These are phyloP conservation scores for Hymenoscyphus linearis DNA, from an alignment of 2,329 filamentous ascomycete species.

Conservation along the genomic window DNA sequence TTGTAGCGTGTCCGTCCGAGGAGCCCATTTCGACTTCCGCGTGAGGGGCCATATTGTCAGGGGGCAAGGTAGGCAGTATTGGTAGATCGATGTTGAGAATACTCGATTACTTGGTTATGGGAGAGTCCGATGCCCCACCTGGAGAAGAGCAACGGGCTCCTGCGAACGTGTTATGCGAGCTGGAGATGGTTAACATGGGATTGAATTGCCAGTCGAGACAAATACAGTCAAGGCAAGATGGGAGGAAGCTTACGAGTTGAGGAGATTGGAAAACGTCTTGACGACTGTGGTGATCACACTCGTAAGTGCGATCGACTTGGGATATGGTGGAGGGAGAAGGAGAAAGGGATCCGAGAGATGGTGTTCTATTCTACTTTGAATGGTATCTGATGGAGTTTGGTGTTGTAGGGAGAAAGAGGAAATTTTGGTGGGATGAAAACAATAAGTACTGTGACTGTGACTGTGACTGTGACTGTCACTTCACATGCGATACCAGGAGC, in stretches of 20 bases:
- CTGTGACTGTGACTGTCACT: background rate
- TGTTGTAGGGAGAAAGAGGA: constrained; percentile 6
- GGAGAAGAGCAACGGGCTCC: constrained; percentile 90
- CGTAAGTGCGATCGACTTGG: constrained; percentile 27
- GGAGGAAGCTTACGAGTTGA: constrained; percentile 74
- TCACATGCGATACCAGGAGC: background rate
- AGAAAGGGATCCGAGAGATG: background rate
- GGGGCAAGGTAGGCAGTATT: constrained; percentile 15
- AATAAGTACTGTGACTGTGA: constrained; percentile 2
- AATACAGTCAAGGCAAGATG: background rate
- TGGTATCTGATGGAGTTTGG: constrained; percentile 2
- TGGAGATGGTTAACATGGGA: constrained; percentile 36
- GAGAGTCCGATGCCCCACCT: constrained; percentile 72
- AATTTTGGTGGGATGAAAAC: constrained; percentile 3
- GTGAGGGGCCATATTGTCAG: constrained; percentile 81
- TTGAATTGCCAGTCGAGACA: background rate
- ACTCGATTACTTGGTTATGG: constrained; percentile 49
- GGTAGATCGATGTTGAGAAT: constrained; percentile 28
- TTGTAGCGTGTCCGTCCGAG: constrained; percentile 59
- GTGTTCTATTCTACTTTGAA: background rate
- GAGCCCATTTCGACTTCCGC: constrained; percentile 57
- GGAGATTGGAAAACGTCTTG: constrained; percentile 98
- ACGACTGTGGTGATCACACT: constrained; percentile 47
- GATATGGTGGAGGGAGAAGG: constrained; percentile 9
- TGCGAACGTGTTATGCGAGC: constrained; percentile 93